Percentiles rank a stretch among this genome's conserved stretches.
phyloP scores from a whole-genome alignment of 148 eudicot genomes.

The Agrostemma githago region DNA sequence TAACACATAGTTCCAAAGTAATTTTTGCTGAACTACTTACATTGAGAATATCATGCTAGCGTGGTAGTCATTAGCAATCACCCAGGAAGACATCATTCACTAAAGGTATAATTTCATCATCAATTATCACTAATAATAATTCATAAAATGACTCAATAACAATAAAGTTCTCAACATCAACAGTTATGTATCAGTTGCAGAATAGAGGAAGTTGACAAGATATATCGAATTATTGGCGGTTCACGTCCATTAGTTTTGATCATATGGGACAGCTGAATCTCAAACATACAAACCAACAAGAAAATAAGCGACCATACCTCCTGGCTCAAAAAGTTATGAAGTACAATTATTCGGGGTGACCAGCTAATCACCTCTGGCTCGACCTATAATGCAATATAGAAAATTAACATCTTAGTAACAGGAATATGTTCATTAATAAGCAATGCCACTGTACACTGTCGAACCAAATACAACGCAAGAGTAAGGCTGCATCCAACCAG shows the following conservation, averaged over 20 bases:
- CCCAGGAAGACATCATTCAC: background rate
- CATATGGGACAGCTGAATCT: background rate
- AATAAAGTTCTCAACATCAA: background rate
- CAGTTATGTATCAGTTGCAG: background rate
- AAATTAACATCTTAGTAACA: constrained; percentile 2
- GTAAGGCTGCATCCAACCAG: no score
- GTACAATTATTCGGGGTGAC: constrained; percentile 74
- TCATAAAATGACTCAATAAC: background rate
- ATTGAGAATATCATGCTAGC: background rate
- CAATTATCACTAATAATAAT: background rate
- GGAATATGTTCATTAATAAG: background rate
- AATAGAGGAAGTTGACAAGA: background rate
- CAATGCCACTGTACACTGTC: background rate
- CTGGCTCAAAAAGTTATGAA: constrained; percentile 69
- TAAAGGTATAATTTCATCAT: background rate
- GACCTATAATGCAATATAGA: constrained; percentile 42
- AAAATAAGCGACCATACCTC: constrained; percentile 41
- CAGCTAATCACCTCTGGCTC: constrained; percentile 84
- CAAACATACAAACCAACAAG: background rate
- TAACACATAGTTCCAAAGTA: background rate
- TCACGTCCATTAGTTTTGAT: background rate
- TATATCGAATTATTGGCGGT: background rate
- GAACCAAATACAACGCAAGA: background rate
- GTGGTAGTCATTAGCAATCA: background rate
- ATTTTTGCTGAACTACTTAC: background rate